A percentile compares a stretch with the other conserved stretches of the same genome.
These are phyloP conservation scores for Aspergillus diversus DNA, from an alignment of 495 filamentous ascomycete genomes.

Conservation along the genomic window DNA sequence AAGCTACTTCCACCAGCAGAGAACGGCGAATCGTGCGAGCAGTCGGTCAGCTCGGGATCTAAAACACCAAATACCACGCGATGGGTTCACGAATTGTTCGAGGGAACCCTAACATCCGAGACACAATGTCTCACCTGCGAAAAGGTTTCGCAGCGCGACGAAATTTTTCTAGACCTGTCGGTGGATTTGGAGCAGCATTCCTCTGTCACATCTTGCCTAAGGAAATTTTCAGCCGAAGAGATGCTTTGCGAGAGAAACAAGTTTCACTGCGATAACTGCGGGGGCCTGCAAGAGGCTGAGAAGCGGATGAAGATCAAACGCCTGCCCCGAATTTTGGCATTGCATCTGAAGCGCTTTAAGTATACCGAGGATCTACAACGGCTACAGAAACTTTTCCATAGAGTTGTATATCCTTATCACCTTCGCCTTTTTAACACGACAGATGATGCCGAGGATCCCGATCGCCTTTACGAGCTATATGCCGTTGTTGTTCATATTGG, in stretches of 20 bases:
- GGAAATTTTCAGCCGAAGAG: constrained; percentile 96
- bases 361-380: constrained; percentile 94
- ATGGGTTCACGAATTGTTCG: constrained; percentile 98
- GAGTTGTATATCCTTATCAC: constrained; percentile 96
- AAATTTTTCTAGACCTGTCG: constrained; percentile 92
- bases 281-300: constrained; percentile 95
- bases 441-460: constrained; percentile 93
- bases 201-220: constrained; percentile 91
- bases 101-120: constrained; percentile 92
- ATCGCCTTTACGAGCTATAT: constrained; percentile 94
- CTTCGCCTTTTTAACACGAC: constrained; percentile 97
- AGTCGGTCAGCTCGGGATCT: constrained; percentile 49
- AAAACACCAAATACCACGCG: constrained; percentile 62
- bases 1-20: constrained; percentile 41
- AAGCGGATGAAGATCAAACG: constrained; percentile 99
- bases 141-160: constrained; percentile 91
- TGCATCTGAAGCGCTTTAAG: constrained; percentile 97
- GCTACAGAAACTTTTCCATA: constrained; percentile 94
- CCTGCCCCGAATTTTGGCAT: constrained; percentile 83
- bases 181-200: constrained; percentile 96
- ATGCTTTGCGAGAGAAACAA: constrained; percentile 99
- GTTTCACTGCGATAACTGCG: constrained; percentile 97
- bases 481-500: constrained; percentile 99
- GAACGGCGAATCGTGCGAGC: constrained; percentile 45
- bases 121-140: constrained; percentile 97